Evolutionary conservation across 495 filamentous ascomycete genomes (phyloP), one percentile per base, ranked within the genome.

Genomic region (Aspergillus ellipticus): DNA sequence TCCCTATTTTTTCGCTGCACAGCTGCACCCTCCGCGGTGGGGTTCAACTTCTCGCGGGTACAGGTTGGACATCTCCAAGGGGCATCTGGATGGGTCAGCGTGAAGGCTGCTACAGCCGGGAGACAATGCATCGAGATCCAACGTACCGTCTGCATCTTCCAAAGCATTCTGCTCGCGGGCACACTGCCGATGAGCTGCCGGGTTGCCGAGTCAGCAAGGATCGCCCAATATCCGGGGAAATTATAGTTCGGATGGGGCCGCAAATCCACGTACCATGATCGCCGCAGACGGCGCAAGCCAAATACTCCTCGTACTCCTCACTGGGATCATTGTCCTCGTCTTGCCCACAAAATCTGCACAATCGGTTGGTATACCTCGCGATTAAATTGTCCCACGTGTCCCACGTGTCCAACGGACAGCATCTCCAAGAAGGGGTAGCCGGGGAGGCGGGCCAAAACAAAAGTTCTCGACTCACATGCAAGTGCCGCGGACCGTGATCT

Each of bases 321-420:
- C 82, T 85, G 6, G 92, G 89, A 58, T 96, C 92, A 58, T 94
- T 74, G 50, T 93, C 89, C 72, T 96, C 92, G 62, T 91, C 87
- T 59, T 89, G 78, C 37, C 79, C 82, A 69, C 91, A 96, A 67
- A 89, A 92, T 57, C 84, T 88, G 56, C 51, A 55, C 11, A 9
- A 16, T 29, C 49, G 55, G 53, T 74, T 42, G 74, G 67, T 56
- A 59, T 47, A 26, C 26, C 21, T 45, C 6, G 13, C 41, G 13
- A 16, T 17, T 8, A 19, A 16, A 17, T 42, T n/a, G 41, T 6
- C 41, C n/a, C 41, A 1, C 16, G 42, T 4, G 19, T 17, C n/a
- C n/a, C n/a, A n/a, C n/a, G n/a, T n/a, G n/a, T 33, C 31, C 31
- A 24, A 35, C 4, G 28, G 19, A 45, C 28, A 47, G 11, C 49